Conservation (phyloP, 495 filamentous ascomycete species). For the Penicillium herquei region DNA sequence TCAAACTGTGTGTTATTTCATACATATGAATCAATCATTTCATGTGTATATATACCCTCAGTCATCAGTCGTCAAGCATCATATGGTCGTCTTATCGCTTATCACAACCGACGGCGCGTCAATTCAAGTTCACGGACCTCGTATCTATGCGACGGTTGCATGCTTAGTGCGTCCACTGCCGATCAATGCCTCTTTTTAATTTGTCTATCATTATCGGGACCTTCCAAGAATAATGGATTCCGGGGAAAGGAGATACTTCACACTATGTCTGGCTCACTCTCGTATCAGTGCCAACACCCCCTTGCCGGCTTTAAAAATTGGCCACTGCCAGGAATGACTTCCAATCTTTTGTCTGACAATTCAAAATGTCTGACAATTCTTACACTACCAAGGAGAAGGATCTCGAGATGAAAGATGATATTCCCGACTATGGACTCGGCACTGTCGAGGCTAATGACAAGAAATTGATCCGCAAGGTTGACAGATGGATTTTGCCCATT, state of each 20-base stretch:
- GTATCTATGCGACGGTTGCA: constrained; percentile 30
- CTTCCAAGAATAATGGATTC: background rate
- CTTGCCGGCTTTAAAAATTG: constrained; percentile 5
- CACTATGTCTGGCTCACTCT: constrained; percentile 1
- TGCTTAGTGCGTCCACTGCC: constrained; percentile 12
- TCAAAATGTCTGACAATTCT: background rate
- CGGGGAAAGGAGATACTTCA: background rate
- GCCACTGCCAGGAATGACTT: background rate
- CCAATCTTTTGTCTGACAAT: background rate
- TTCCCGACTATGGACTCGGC: constrained; percentile 18
- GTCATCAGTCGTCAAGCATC: background rate
- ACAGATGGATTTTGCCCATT: constrained; percentile 50
- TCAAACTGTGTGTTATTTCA: no score
- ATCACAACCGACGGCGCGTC: constrained; percentile 7
- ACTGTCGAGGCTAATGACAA: constrained; percentile 27
- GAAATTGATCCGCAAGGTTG: constrained; percentile 49
- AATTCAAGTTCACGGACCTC: no score
- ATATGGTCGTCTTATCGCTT: background rate
- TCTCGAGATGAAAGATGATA: constrained; percentile 3
- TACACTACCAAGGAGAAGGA: constrained; percentile 13
- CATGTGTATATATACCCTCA: constrained; percentile 2
- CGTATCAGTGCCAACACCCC: constrained; percentile 3
- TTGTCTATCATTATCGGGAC: constrained; percentile 1
- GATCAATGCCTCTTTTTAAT: constrained; percentile 5
- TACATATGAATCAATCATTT: constrained; percentile 7